phyloP scores from a whole-genome alignment of 2,329 filamentous ascomycete genomes.

The Diaporthe eres region DNA sequence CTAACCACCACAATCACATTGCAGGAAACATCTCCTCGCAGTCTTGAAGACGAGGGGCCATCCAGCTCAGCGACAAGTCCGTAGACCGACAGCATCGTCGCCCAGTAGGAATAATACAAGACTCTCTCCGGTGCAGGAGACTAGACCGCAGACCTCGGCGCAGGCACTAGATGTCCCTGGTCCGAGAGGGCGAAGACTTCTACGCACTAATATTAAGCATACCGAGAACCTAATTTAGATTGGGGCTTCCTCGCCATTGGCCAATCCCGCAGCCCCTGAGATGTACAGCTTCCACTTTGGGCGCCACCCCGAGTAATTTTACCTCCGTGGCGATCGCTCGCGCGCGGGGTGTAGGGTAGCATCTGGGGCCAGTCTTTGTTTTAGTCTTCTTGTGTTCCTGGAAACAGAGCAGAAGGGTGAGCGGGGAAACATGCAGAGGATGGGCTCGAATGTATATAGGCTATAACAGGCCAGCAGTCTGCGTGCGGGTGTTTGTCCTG shows the following conservation, averaged over 20 bases:
- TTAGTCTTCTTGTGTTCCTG: conserved; percentile 20
- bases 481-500: background rate
- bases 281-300: conserved; percentile 21
- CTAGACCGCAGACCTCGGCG: background rate
- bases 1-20: background rate
- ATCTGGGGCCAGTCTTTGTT: conserved; percentile 18
- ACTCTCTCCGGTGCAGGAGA: background rate
- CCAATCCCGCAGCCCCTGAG: conserved; percentile 18
- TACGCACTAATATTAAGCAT: conserved; percentile 2
- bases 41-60: background rate
- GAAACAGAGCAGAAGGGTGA: background rate
- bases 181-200: background rate
- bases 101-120: background rate
- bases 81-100: background rate
- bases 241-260: background rate
- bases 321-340: conserved; percentile 26
- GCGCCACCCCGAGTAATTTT: conserved; percentile 22
- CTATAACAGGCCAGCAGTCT: background rate
- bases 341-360: conserved; percentile 20
- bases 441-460: background rate
- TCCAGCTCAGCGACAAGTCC: no score
- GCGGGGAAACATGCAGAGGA: conserved; percentile 13
- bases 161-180: background rate
- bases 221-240: conserved; percentile 26
- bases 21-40: background rate